These are phyloP conservation scores for Pichia phayaonensis DNA, from an alignment of 805 yeast species.

Conservation along the genomic window DNA sequence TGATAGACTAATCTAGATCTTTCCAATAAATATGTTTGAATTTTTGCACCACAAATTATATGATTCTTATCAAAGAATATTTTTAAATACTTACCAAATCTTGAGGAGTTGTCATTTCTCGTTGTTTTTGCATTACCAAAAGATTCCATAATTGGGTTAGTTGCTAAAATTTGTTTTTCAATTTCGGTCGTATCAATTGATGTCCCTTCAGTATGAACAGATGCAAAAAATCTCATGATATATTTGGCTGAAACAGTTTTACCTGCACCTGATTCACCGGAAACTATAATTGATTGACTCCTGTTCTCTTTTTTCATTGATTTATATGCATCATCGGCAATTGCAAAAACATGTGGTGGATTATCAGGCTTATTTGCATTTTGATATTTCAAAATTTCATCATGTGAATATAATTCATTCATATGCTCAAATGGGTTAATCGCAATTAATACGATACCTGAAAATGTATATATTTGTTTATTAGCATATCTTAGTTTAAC, in stretches of 20 bases:
- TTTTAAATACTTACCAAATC: constrained; percentile 94
- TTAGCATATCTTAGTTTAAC: constrained; percentile 82
- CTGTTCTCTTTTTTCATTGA: constrained; percentile 77
- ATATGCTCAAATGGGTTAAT: constrained; percentile 91
- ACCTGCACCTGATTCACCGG: constrained; percentile 99
- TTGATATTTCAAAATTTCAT: constrained; percentile 87
- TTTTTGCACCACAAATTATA: constrained; percentile 86
- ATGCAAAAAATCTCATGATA: constrained; percentile 95
- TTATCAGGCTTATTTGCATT: constrained; percentile 87
- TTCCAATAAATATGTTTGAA: constrained; percentile 86
- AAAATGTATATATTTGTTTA: constrained; percentile 85
- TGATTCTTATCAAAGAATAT: constrained; percentile 70
- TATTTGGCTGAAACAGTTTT: constrained; percentile 95
- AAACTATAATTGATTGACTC: constrained; percentile 94
- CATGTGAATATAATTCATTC: constrained; percentile 82
- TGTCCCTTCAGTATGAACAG: constrained; percentile 66
- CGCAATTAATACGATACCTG: constrained; percentile 94
- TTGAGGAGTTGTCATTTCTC: constrained; percentile 93
- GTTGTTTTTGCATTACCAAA: constrained; percentile 98
- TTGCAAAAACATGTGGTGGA: constrained; percentile 94
- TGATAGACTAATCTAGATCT: constrained; percentile 92
- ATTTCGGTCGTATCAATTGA: constrained; percentile 46
- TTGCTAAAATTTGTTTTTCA: constrained; percentile 89
- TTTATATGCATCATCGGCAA: constrained; percentile 94
- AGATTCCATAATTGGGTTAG: constrained; percentile 96